Percentiles rank a stretch among this genome's conserved stretches.
phyloP scores from a whole-genome alignment of 2,329 filamentous ascomycete genomes.

The Exserohilum rostratum region DNA sequence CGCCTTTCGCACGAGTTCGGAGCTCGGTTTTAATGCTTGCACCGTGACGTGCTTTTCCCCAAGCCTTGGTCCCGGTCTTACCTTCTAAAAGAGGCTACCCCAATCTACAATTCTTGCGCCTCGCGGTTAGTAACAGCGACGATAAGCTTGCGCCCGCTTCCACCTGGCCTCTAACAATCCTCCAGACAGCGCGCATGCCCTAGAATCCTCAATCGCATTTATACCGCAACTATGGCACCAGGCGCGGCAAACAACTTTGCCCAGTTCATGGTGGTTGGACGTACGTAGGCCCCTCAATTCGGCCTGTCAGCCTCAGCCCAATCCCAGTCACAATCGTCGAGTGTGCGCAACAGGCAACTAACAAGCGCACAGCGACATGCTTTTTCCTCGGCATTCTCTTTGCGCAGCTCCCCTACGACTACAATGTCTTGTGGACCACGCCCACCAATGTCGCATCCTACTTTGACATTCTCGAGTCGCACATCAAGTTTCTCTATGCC shows the following conservation, averaged over 20 bases:
- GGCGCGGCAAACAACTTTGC: slow-evolving; percentile 70
- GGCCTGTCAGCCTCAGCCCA: slow-evolving; percentile 3
- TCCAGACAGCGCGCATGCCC: slow-evolving; percentile 11
- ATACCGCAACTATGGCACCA: slow-evolving; percentile 29
- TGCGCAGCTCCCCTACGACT: slow-evolving; percentile 94
- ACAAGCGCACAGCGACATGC: slow-evolving; percentile 64
- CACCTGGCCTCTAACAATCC: slow-evolving; percentile 15
- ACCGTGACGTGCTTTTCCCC: slow-evolving; percentile 6
- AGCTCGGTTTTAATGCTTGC: background rate
- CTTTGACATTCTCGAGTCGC: slow-evolving; percentile 84
- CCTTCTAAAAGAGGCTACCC: slow-evolving; percentile 40
- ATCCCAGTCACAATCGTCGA: slow-evolving; percentile 6
- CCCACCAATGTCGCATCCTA: slow-evolving; percentile 69
- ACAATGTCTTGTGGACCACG: slow-evolving; percentile 81
- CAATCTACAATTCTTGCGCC: slow-evolving; percentile 22
- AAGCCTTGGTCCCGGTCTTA: slow-evolving; percentile 22
- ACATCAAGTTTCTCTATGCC: slow-evolving; percentile 89
- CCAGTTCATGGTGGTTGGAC: slow-evolving; percentile 94
- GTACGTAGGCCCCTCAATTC: slow-evolving; percentile 62
- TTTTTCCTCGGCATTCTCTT: slow-evolving; percentile 99
- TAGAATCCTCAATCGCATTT: background rate
- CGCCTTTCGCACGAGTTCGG: background rate
- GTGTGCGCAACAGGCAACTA: slow-evolving; percentile 12
- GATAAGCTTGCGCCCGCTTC: slow-evolving; percentile 35
- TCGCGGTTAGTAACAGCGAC: slow-evolving; percentile 17